phyloP scores from a whole-genome alignment of 2,329 filamentous ascomycete species.

The Phyllosticta citribraziliensis region DNA sequence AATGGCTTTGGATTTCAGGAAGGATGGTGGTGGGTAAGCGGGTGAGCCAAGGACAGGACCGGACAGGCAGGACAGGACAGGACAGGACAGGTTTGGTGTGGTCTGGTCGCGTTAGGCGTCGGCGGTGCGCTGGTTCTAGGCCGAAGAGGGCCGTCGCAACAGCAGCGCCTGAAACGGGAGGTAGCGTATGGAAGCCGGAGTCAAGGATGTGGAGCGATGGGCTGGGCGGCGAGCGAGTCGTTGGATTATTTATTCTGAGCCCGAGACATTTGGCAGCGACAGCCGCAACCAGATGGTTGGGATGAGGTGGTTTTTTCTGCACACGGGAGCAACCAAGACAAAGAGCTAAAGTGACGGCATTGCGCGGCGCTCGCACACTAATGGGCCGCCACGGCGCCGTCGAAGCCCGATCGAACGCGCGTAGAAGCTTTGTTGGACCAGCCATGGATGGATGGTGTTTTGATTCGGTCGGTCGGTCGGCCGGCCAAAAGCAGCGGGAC shows the following conservation, averaged over 20 bases:
- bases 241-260: background rate
- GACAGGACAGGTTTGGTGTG: too few relatives aligned
- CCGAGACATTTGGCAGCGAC: background rate
- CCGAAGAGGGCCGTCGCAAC: background rate
- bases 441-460: background rate
- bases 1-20: background rate
- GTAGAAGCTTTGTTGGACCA: background rate
- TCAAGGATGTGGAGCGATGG: background rate
- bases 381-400: background rate
- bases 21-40: background rate
- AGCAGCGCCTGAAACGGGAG: background rate
- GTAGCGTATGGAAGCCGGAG: too few relatives aligned
- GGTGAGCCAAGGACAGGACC: background rate
- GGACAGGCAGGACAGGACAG: too few relatives aligned
- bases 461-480: too few relatives aligned
- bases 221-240: too few relatives aligned
- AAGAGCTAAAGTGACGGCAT: background rate
- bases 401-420: background rate
- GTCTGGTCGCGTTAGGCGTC: slow-evolving; percentile 13
- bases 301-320: background rate
- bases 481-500: too few relatives aligned
- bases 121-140: slow-evolving; percentile 12
- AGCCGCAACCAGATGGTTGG: background rate
- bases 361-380: background rate
- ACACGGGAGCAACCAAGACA: background rate